Conservation (phyloP, 2,329 filamentous ascomycete genomes). For the Cladobotryum mycophilum region DNA sequence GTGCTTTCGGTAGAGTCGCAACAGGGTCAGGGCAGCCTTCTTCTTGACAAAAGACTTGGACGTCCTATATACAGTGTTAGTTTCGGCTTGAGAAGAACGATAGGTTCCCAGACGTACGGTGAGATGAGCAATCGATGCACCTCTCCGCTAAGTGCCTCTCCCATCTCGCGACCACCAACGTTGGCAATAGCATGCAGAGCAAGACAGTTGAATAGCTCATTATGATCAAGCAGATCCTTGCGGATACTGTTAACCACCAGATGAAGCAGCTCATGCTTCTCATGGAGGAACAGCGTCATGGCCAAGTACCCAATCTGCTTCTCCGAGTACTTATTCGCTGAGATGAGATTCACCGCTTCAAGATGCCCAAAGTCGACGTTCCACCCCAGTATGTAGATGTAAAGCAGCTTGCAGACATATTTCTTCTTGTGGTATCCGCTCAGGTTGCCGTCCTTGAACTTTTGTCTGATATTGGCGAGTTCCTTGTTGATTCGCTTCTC, state of each 20-base stretch:
- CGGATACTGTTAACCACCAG: constrained; percentile 97
- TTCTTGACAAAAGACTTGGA: constrained; percentile 99
- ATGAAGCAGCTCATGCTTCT: constrained; percentile 92
- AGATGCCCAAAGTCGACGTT: constrained; percentile 98
- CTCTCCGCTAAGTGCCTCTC: constrained; percentile 83
- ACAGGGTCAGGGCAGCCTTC: constrained; percentile 88
- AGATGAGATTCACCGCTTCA: constrained; percentile 96
- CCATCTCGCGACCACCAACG: constrained; percentile 94
- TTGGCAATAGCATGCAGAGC: constrained; percentile 97
- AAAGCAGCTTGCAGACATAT: constrained; percentile 99
- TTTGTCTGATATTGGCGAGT: constrained; percentile 93
- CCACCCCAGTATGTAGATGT: constrained; percentile 98
- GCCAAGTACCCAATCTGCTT: constrained; percentile 99
- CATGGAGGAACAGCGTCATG: constrained; percentile 94
- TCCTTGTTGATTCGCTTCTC: constrained; percentile 99
- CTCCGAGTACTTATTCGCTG: constrained; percentile 93
- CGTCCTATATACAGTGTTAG: constrained; percentile 28
- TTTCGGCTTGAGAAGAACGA: neutral
- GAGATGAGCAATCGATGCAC: constrained; percentile 92
- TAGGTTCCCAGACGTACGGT: constrained; percentile 55
- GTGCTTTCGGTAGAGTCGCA: constrained; percentile 90
- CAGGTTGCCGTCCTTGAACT: constrained; percentile 92
- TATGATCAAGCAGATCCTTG: constrained; percentile 89
- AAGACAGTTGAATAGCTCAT: constrained; percentile 95
- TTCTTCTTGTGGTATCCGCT: constrained; percentile 99